phyloP scores from a whole-genome alignment of 2,329 filamentous ascomycete genomes.

The Ophiostoma australiae region DNA sequence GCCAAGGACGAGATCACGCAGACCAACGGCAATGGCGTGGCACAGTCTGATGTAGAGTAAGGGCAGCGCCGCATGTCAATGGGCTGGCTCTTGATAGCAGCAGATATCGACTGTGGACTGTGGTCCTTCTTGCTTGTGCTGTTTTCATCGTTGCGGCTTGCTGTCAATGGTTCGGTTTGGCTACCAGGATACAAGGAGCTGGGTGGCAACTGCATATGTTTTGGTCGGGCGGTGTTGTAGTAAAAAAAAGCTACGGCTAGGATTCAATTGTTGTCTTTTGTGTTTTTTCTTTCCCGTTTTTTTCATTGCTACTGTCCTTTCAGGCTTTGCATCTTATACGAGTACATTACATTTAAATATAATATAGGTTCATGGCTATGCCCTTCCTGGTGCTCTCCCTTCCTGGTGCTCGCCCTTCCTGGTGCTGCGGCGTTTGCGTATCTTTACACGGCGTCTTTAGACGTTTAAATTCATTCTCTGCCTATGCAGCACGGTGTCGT shows the following conservation, averaged over 20 bases:
- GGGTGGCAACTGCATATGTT: not conserved
- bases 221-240: not conserved
- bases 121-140: not conserved
- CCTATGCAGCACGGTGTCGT: not conserved
- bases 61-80: not conserved
- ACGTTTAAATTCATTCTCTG: not conserved
- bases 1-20: constrained; percentile 25
- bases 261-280: not conserved
- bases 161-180: not conserved
- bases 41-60: constrained; percentile 42
- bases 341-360: not conserved
- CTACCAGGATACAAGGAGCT: not conserved
- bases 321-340: not conserved
- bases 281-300: not conserved
- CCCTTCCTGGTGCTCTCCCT: not conserved
- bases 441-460: too few species aligned
- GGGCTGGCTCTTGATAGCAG: not conserved
- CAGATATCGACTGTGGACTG: not conserved
- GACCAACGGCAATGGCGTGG: constrained; percentile 29
- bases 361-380: not conserved
- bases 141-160: not conserved
- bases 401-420: too few species aligned
- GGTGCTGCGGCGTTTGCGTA: too few species aligned
- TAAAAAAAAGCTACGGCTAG: not conserved
- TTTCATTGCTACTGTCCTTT: not conserved